Evolutionary conservation across 371 early-diverging fungal species (phyloP), one percentile per base, ranked within the genome.

Genomic region (Mortierella sp.): DNA sequence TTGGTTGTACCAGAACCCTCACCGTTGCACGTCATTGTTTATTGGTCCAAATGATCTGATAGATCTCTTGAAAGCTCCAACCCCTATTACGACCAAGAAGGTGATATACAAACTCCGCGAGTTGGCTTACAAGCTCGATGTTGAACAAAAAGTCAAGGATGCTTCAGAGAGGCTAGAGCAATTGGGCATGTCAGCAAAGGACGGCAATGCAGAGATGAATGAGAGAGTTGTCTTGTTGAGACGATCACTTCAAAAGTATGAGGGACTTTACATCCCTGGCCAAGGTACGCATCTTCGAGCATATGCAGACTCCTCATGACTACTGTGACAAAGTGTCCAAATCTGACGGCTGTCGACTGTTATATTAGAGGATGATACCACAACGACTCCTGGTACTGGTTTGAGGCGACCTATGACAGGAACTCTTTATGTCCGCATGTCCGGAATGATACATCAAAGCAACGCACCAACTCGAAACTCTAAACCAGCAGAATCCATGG

Each of bases 51-150:
- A 47, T 2, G 25, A 24, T n/a, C 1, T n/a, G 24, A 21, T 74
- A 81, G 92, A 91, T 65, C 76, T 91, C 54, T 80, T 90, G 62
- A 90, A 86, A 60, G 82, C 88, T 8, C 88, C 88, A 24, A 90
- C 89, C 31, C 80, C 88, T 17, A 86, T 93, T 63, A 92, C 94
- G 6, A 86, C 86, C 25, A 90, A 93, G 40, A 94, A 95, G 73
- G 91, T 96, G 21, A 88, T 93, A 41, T 86, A 91, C 69, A 94
- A 93, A 78, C 79, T 95, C 58, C 88, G 86, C 51, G 93, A 94
- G 71, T 80, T 95, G 34, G 85, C 90, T 28, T 88, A 88, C 78
- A 95, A 95, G 78, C 82, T 95, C 19, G 92, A 94, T 48, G 88
- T 96, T 12, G 97, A 96, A 82, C 90, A 88, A 62, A 92, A 93